Base-by-base conservation (phyloP, 345 rosid species). In the Brassica rapa region DNA sequence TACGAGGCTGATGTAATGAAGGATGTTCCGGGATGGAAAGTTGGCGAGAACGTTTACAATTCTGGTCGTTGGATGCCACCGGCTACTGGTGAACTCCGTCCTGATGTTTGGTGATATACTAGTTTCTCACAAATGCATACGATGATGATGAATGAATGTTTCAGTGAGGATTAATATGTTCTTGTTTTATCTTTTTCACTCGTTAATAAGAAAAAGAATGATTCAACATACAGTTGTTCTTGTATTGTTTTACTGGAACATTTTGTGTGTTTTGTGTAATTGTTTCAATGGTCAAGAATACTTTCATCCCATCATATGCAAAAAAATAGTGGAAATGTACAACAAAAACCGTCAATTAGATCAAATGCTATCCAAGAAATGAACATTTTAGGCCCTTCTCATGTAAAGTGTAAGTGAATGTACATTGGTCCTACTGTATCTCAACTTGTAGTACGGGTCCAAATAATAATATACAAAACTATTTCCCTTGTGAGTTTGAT, bases 21-120 rank as follows among this genome's bases (percentile, higher is more conserved):
- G 85, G 99, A 95, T 71, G 98, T 95, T 32, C 97, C 99, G 9
- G 99, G 98, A 59, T 95, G 99, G 99, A 91, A 91, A 77, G 99
- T 95, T 12, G 98, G 99, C 5, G 96, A 89, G 84, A 95, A 71
- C 69, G 98, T 95, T n/a, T 95, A 95, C 81, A 87, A 95, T 83
- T 91, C 99, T 41, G 94, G 97, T 51, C 90, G 80, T 79, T 95
- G 99, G 99, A 89, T 93, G 93, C 99, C 99, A 24, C 99, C 98
- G 16, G 90, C 99, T 16, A 89, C 88, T 6, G 98, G 98, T 0
- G 99, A 92, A 84, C 94, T 95, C 76, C 99, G 99, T 56, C 94
- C 98, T 35, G 99, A 95, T 30, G 96, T 90, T 62, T 95, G 99
- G 99, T 95, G 89, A 92, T 75, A 9, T 14, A 25, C 5, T 46